Conservation (phyloP, 2,329 filamentous ascomycete genomes). For the Xylaria arbuscula region DNA sequence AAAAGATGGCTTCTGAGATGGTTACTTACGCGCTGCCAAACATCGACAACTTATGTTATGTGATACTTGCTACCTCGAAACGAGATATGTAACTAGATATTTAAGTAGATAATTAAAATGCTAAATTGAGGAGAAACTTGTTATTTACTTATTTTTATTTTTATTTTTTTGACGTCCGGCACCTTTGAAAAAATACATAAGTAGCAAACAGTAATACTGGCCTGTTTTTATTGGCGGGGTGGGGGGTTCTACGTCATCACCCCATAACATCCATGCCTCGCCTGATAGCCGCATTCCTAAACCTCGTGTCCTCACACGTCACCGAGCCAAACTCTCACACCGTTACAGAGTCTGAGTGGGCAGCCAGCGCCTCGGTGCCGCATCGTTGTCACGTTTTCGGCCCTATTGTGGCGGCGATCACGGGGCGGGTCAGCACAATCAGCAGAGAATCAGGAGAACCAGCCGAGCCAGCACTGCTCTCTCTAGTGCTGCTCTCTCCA, state of each 20-base stretch:
- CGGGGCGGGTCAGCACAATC: constrained; percentile 12
- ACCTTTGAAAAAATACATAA: too few relatives aligned
- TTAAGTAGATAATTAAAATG: neutral
- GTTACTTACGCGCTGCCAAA: neutral
- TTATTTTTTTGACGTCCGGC: too few relatives aligned
- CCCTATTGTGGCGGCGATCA: constrained; percentile 32
- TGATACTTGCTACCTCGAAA: neutral
- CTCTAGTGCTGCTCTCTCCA: too few relatives aligned
- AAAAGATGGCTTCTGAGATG: neutral
- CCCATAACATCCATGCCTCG: constrained; percentile 12
- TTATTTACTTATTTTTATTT: too few relatives aligned
- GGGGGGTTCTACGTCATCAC: constrained; percentile 22
- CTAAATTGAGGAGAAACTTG: neutral
- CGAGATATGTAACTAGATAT: too few relatives aligned
- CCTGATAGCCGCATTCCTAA: constrained; percentile 21
- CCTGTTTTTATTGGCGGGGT: neutral
- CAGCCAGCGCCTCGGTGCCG: constrained; percentile 2
- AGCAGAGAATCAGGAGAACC: neutral
- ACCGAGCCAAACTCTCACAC: neutral
- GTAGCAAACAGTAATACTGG: neutral
- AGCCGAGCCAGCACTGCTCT: neutral
- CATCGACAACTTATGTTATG: neutral
- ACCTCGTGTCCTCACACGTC: constrained; percentile 22
- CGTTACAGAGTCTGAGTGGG: constrained; percentile 1
- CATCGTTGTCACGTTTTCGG: constrained; percentile 25